Evolutionary conservation across 257 asterid genomes (phyloP).

Genomic region (Perilla frutescens): DNA sequence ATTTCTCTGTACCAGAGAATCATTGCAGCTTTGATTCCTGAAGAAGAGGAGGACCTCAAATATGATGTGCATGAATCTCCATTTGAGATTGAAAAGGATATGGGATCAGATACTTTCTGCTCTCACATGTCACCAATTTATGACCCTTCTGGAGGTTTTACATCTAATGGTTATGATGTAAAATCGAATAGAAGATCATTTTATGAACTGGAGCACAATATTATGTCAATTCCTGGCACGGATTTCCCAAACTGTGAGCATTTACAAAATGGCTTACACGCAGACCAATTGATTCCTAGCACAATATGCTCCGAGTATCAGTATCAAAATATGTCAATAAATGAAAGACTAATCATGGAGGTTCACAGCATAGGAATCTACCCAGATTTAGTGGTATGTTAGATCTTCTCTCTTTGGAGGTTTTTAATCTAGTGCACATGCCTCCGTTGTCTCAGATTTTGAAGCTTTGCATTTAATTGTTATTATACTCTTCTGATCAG

Average conservation of each 20-base stretch:
- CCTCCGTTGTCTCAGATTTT: constrained; percentile 28
- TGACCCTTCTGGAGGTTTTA: constrained; percentile 52
- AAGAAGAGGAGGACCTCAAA: constrained; percentile 63
- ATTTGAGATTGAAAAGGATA: constrained; percentile 58
- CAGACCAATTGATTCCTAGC: constrained; percentile 52
- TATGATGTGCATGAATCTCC: constrained; percentile 55
- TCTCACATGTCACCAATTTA: constrained; percentile 46
- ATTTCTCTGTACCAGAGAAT: constrained; percentile 78
- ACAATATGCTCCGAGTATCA: constrained; percentile 62
- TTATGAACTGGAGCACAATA: constrained; percentile 54
- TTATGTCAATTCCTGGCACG: constrained; percentile 42
- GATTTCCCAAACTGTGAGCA: constrained; percentile 51
- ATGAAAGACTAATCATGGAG: constrained; percentile 80
- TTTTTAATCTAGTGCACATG: constrained; percentile 29
- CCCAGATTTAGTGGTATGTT: constrained; percentile 79
- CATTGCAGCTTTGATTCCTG: constrained; percentile 84
- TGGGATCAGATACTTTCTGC: constrained; percentile 53
- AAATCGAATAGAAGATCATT: constrained; percentile 50
- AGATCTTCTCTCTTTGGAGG: constrained; percentile 28
- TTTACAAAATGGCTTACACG: constrained; percentile 51
- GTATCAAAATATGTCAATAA: constrained; percentile 65
- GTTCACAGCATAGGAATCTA: constrained; percentile 78
- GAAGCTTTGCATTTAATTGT: constrained; percentile 27
- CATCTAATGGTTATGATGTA: constrained; percentile 59
- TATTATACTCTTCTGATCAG: constrained; percentile 45